phyloP scores from a whole-genome alignment of 768 basidiomycete species.

The Tephrocybe sp. region DNA sequence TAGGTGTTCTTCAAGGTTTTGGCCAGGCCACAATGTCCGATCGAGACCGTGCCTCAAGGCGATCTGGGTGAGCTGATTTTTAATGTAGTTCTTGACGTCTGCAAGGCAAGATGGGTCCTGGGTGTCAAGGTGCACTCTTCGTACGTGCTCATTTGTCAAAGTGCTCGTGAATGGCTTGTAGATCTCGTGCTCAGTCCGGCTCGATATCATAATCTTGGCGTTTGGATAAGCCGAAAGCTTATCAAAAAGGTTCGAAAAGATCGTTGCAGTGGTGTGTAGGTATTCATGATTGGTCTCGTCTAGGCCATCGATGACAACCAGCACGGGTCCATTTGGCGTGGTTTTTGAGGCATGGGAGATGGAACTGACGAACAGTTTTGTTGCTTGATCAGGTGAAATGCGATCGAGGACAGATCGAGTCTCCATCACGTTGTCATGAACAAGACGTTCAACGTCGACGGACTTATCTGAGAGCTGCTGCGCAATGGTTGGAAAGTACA shows the following conservation, averaged over 20 bases:
- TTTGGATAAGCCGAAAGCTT: constrained; percentile 3
- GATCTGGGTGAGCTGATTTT: not conserved
- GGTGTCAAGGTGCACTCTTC: constrained; percentile 15
- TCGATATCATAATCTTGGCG: constrained; percentile 15
- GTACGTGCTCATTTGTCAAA: constrained; percentile 6
- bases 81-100: constrained; percentile 12
- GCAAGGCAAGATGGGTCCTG: constrained; percentile 7
- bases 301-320: too few species aligned
- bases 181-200: constrained; percentile 16
- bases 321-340: constrained; percentile 4
- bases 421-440: constrained; percentile 6
- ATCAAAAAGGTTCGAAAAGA: constrained; percentile 10
- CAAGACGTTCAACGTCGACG: not conserved
- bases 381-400: constrained; percentile 9
- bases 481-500: too few species aligned
- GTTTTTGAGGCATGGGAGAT: constrained; percentile 4
- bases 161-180: constrained; percentile 6
- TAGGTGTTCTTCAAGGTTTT: constrained; percentile 1
- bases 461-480: too few species aligned
- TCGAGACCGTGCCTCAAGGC: constrained; percentile 5
- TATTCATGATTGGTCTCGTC: constrained; percentile 5
- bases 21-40: constrained; percentile 7
- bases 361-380: constrained; percentile 13
- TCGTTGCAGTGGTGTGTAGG: constrained; percentile 7
- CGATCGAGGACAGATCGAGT: too few species aligned